Base-by-base conservation (phyloP, 345 rosid genomes). In the Rhizophora apiculata region DNA sequence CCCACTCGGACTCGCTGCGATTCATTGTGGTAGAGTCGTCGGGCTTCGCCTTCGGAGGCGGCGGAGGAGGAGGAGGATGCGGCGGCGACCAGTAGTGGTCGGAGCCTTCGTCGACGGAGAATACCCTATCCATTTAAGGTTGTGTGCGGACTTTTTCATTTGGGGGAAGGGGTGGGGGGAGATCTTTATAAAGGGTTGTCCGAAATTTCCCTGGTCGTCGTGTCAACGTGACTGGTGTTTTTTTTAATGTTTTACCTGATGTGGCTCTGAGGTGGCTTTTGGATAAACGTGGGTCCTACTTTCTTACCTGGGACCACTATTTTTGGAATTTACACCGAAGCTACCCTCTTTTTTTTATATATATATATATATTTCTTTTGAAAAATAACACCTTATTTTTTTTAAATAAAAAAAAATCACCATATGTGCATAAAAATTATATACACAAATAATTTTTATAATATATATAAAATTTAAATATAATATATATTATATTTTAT, bases 1-100 rank as follows among this genome's bases (percentile, higher is more conserved):
- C 80, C 80, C 80, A 76, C 16, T 76, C 80, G 10, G 76, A 76
- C 6, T 58, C 76, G 56, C 76, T 72, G 49, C 76, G 51, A 52
- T 72, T 76, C 75, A 76, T 76, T 26, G 37, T 60, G 31, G 68
- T 52, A 10, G 64, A 46, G 22, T 39, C 63, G 32, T 16, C 55
- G 15, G 36, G 7, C 18, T 24, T 46, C 5, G 7, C 2, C 3
- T 58, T 5, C 16, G 58, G 32, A 7, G 65, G 16, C 2, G 54
- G 24, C 16, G 72, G 2, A 6, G 63, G 30, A 19, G 39, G 27
- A 6, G 63, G 68, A 1, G 49, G 77, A 5, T 6, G 63, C 19
- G 70, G 20, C 15, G 64, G 53, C 0, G 70, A 49, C 80, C 80
- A 72, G 48, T 62, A 68, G 21, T 55, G 73, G 57, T 48, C 62